Base-by-base conservation (phyloP, 768 basidiomycete genomes). In the Leccinum variicolor region DNA sequence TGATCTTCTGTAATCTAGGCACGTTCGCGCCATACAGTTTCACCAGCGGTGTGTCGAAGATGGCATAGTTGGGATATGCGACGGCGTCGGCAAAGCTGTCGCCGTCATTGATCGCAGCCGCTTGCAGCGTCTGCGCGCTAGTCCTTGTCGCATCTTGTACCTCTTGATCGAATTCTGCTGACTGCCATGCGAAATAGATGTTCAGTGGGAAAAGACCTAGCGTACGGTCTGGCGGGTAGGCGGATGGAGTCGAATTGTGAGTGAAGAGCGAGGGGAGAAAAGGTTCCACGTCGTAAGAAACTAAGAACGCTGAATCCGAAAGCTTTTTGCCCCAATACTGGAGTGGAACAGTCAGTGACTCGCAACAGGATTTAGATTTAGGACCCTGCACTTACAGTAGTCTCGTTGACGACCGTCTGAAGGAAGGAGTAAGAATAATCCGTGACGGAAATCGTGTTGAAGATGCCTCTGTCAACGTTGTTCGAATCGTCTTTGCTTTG, bases 11-110 rank as follows among this genome's bases (percentile, higher is more conserved):
- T 52, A 86, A 64, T 41, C 49, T 64, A 3, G 66, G 39, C 3
- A 62, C 6, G 54, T 84, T 80, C 0, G 57, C 63, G 0, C 82
- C 84, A 59, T 81, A 87, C 29, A 86, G 65, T 5, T 66, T 47
- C 25, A 73, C 64, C 43, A 84, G 36, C 2, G 81, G 78, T 8
- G 83, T 84, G 56, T 76, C 77, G 55, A 64, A 74, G 2, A 82
- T 69, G 2, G 84, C 84, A 62, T 85, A 86, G 64, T 88, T 87
- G 8, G 76, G 74, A 60, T 87, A 86, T 26, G 75, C 47, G 0
- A 77, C 61, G 1, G 72, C 76, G 17, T 73, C 60, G 3, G 57
- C 64, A 23, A 76, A 6, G 10, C 21, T 14, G 15, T 55, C 36
- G 19, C 17, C 55, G 9, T 81, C 83, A 31, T 78, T 74, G 7